These are phyloP conservation scores for Platanus orientalis DNA, from an alignment of 164 flowering plant genomes.

Conservation along the genomic window DNA sequence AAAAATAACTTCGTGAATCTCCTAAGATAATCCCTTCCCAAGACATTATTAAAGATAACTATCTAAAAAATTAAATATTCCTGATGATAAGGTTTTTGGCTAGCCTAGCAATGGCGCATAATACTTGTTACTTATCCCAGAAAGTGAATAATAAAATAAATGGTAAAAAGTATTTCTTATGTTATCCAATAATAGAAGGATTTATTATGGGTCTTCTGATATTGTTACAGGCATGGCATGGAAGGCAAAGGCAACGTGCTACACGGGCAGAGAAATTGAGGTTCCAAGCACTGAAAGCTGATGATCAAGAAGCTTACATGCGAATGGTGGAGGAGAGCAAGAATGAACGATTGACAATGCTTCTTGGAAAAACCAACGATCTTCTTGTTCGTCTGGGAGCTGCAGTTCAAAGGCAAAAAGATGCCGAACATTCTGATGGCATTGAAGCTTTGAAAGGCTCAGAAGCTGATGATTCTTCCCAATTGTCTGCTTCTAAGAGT, in stretches of 20 bases:
- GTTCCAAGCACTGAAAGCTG: constrained; percentile 87
- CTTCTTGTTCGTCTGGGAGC: constrained; percentile 88
- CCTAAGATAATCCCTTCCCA: too few relatives aligned
- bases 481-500: constrained; percentile 40
- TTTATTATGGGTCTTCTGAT: background rate
- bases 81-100: too few relatives aligned
- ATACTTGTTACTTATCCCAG: background rate
- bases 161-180: background rate
- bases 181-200: background rate
- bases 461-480: constrained; percentile 46
- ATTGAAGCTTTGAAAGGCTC: constrained; percentile 51
- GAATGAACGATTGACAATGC: constrained; percentile 86
- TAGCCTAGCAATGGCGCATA: too few relatives aligned
- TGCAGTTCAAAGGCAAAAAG: constrained; percentile 95
- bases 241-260: constrained; percentile 92
- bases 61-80: too few relatives aligned
- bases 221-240: constrained; percentile 84
- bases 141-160: background rate
- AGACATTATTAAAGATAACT: too few relatives aligned
- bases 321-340: constrained; percentile 96
- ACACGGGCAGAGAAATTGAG: constrained; percentile 87
- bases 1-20: background rate
- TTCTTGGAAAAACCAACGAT: constrained; percentile 90
- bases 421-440: constrained; percentile 57
- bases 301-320: constrained; percentile 98